phyloP scores from a whole-genome alignment of 75 land plant species.

The Cryptomeria japonica region DNA sequence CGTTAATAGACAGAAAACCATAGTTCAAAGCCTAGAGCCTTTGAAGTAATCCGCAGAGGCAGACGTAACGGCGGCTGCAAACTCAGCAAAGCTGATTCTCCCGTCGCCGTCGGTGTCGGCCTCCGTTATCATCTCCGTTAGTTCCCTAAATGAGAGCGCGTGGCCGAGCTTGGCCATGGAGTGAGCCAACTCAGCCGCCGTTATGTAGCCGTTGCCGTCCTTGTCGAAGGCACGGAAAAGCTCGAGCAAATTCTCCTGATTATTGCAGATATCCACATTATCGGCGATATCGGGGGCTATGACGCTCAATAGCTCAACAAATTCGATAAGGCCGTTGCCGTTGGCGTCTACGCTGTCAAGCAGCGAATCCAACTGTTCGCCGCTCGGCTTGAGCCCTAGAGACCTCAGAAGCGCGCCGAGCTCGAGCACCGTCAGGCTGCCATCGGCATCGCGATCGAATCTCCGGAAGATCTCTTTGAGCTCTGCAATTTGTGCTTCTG shows the following conservation, averaged over 20 bases:
- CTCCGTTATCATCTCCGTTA: slow-evolving; percentile 76
- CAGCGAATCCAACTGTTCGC: slow-evolving; percentile 55
- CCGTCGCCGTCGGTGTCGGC: slow-evolving; percentile 88
- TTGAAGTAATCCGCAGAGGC: slow-evolving; percentile 50
- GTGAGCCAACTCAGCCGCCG: slow-evolving; percentile 83
- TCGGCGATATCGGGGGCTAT: slow-evolving; percentile 51
- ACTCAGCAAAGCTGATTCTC: slow-evolving; percentile 76
- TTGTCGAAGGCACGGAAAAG: slow-evolving; percentile 74
- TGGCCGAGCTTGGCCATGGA: slow-evolving; percentile 89
- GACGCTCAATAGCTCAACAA: slow-evolving; percentile 60
- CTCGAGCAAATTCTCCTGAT: slow-evolving; percentile 61
- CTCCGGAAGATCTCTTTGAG: slow-evolving; percentile 66
- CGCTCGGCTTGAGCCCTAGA: slow-evolving; percentile 66
- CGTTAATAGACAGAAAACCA: not conserved
- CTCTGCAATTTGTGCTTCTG: slow-evolving; percentile 52
- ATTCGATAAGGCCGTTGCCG: slow-evolving; percentile 80
- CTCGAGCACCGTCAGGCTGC: slow-evolving; percentile 82
- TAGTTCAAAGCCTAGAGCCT: not conserved
- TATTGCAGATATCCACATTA: slow-evolving; percentile 18
- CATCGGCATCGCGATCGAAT: slow-evolving; percentile 85
- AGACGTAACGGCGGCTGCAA: slow-evolving; percentile 67
- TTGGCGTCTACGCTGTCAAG: slow-evolving; percentile 64
- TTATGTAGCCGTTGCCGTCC: slow-evolving; percentile 91
- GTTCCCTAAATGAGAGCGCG: slow-evolving; percentile 60
- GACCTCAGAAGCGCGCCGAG: slow-evolving; percentile 76